phyloP scores from a whole-genome alignment of 371 early-diverging fungal species.

The Mortierella sp. region DNA sequence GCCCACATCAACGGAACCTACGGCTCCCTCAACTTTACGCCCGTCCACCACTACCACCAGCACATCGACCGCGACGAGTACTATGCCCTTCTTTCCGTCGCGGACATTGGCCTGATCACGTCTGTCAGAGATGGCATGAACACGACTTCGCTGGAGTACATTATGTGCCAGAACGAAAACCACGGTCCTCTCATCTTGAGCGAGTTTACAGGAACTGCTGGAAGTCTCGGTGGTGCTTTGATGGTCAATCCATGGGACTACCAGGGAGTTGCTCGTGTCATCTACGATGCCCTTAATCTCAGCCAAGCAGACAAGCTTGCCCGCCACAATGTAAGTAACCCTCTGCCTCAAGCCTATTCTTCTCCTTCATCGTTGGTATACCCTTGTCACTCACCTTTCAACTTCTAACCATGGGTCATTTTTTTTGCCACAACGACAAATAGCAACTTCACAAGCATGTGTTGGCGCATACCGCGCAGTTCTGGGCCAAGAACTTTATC shows the following conservation, averaged over 20 bases:
- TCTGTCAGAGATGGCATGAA: slow-evolving; percentile 99
- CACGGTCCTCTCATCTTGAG: slow-evolving; percentile 95
- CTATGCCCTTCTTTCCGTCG: slow-evolving; percentile 92
- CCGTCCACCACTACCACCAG: slow-evolving; percentile 97
- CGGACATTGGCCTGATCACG: slow-evolving; percentile 97
- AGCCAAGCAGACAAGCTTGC: slow-evolving; percentile 80
- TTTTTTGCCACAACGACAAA: background rate
- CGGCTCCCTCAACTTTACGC: slow-evolving; percentile 95
- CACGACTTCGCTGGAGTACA: slow-evolving; percentile 97
- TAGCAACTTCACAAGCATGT: slow-evolving; percentile 91
- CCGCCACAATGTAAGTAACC: slow-evolving; percentile 75
- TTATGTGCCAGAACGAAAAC: slow-evolving; percentile 95
- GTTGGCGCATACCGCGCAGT: slow-evolving; percentile 88
- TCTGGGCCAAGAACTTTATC: slow-evolving; percentile 94
- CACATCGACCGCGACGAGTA: slow-evolving; percentile 95
- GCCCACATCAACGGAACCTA: slow-evolving; percentile 94
- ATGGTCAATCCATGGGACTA: slow-evolving; percentile 99
- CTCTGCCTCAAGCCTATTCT: too few species aligned
- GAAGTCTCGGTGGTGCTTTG: slow-evolving; percentile 90
- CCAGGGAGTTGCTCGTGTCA: slow-evolving; percentile 90
- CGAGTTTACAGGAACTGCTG: slow-evolving; percentile 98
- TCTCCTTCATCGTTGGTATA: background rate
- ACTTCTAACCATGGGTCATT: background rate
- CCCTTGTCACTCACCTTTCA: background rate
- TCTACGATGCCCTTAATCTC: slow-evolving; percentile 91